Base-by-base conservation (phyloP, 495 filamentous ascomycete species). In the Aspergillus avenaceus region DNA sequence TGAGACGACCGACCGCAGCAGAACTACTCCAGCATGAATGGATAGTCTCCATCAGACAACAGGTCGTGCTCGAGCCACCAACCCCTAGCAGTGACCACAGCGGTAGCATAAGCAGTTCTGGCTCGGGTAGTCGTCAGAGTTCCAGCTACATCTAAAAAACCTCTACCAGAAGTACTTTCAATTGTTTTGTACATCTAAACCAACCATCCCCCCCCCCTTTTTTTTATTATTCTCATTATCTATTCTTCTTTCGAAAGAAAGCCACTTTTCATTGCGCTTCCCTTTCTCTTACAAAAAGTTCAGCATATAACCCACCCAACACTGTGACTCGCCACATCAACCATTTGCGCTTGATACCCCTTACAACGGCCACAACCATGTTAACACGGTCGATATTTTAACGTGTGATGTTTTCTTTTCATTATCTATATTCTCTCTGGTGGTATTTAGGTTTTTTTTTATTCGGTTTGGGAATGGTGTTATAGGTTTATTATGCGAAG, bases 1-100 rank as follows among this genome's bases (percentile, higher is more conserved):
- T 78, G 54, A 83, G 81, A 60, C 74, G 93, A 34, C 82, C 87
- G 8, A 88, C 83, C 14, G 95, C 93, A 13, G 84, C 90, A 1
- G 95, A 97, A 66, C 72, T 98, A 31, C 78, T 98, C 24, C 90
- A 96, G 63, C 91, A 96, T 62, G 91, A 96, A 61, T 98, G 93
- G 93, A 97, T 97, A 55, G 84, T 84, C 61, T 74, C 70, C 8
- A 80, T 87, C 50, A 68, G 82, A 24, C 71, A 75, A 34, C 83
- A 85, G 58, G 70, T 87, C 7, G 77, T 79, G 29, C 55, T 84
- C 29, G 78, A 81, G 41, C 67, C 78, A 13, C 47, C 65, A 2
- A 81, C 77, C 21, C 77, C 80, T 0, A 55, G 63, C 46, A 75
- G 73, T 52, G 68, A 74, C 4, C 49, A 56, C 41, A 59, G 69